Base-by-base conservation (phyloP, 345 rosid genomes). In the Psidium friedrichsthalianum region DNA sequence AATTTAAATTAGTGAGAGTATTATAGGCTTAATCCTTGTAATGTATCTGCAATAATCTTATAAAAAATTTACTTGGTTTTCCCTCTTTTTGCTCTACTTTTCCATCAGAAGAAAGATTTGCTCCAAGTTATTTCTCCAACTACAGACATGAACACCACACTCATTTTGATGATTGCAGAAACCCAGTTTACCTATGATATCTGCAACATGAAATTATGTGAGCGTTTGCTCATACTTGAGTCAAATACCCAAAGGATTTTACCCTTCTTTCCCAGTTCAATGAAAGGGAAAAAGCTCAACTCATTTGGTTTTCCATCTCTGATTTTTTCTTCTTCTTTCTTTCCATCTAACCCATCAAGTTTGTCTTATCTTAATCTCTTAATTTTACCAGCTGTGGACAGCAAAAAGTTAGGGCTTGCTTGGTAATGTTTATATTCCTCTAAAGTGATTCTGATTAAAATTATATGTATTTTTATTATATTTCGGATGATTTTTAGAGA, bases 21-120 rank as follows among this genome's bases (percentile, higher is more conserved):
- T 11, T 25, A 58, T 7, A 11, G 32, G 16, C 29, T 2, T 11
- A 58, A 25, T 58, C 32, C 32, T 58, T 2, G 32, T 58, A 25
- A 58, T 58, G 3, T 7, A 25, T 58, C 27, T 25, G 29, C 0
- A 58, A 25, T 13, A 58, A 58, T 58, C 3, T 58, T 11, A 58
- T 25, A 25, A 5, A 0, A 0, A 4, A 4, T 24, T 57, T 58
- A 25, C 32, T 58, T 58, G 15, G 0, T 2, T 24, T 2, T 56
- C 32, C 64, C 32, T 58, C 64, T 25, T 58, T 58, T 58, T 25
- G 64, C 32, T 58, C 32, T 25, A 58, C 16, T 58, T 58, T n/a
- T 25, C 16, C 64, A 25, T 58, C 27, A n/a, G n/a, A 58, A 58
- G 52, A 11, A 58, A n/a, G 4, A 6, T 3, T n/a, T 58, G 32